Evolutionary conservation across 2,329 filamentous ascomycete genomes (phyloP).

Genomic region (Aspergillus fischeri): DNA sequence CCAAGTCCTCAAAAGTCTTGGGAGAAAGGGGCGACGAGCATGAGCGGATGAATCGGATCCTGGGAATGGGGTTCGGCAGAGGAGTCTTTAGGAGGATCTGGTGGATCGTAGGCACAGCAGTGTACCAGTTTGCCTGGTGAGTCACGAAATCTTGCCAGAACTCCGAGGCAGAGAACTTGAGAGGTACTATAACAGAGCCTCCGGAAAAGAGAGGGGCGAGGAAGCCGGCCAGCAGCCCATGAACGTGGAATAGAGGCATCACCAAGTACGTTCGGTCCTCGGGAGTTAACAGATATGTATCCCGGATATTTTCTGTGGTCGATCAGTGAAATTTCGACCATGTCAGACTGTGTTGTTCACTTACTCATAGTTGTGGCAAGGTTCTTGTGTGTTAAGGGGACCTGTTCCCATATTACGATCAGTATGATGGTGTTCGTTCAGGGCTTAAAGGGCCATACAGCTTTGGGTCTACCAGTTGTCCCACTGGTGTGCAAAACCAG

Average conservation of each 20-base stretch:
- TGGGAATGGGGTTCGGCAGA: slow-evolving; percentile 61
- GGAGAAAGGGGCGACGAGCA: slow-evolving; percentile 82
- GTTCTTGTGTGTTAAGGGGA: slow-evolving; percentile 77
- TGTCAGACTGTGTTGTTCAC: slow-evolving; percentile 17
- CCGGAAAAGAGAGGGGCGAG: slow-evolving; percentile 71
- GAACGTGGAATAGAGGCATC: slow-evolving; percentile 89
- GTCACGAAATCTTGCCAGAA: slow-evolving; percentile 77
- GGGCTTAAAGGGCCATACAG: slow-evolving; percentile 48
- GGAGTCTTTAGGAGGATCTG: slow-evolving; percentile 78
- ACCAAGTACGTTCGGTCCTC: slow-evolving; percentile 77
- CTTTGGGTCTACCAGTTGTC: slow-evolving; percentile 80
- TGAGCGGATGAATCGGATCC: slow-evolving; percentile 81
- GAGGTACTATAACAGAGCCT: slow-evolving; percentile 73
- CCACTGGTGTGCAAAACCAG: slow-evolving; percentile 80
- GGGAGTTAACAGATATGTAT: slow-evolving; percentile 68
- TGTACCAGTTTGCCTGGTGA: slow-evolving; percentile 84
- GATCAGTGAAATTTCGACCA: slow-evolving; percentile 3
- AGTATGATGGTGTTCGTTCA: neutral
- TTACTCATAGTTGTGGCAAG: slow-evolving; percentile 73
- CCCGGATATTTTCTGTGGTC: slow-evolving; percentile 64
- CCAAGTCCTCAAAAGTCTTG: slow-evolving; percentile 74
- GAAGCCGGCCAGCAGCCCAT: slow-evolving; percentile 79
- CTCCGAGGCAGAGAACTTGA: slow-evolving; percentile 73
- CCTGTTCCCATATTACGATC: slow-evolving; percentile 35
- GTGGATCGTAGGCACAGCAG: slow-evolving; percentile 87